A percentile compares a stretch with the other conserved stretches of the same genome.
Conservation (phyloP, 352 stramenopile genomes). For the Phytophthora meadii region DNA sequence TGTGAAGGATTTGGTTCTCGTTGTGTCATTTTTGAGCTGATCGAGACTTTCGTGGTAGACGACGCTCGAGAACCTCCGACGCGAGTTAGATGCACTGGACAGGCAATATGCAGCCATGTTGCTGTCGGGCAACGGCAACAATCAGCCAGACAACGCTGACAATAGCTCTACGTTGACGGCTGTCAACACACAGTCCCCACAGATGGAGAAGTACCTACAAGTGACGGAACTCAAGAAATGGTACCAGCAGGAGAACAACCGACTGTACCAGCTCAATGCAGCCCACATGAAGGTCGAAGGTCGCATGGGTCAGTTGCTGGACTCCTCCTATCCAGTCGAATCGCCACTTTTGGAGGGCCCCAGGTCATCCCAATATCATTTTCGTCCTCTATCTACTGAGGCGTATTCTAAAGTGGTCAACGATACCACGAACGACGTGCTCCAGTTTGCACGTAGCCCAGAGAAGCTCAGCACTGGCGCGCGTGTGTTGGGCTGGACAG, state of each 20-base stretch:
- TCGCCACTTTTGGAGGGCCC: constrained; percentile 17
- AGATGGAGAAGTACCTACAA: constrained; percentile 56
- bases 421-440: constrained; percentile 52
- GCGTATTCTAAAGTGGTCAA: constrained; percentile 59
- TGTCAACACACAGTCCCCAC: constrained; percentile 16
- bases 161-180: neutral
- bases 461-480: constrained; percentile 57
- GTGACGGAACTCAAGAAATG: constrained; percentile 52
- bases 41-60: constrained; percentile 38
- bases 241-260: constrained; percentile 61
- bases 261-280: constrained; percentile 59
- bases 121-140: constrained; percentile 4
- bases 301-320: constrained; percentile 61
- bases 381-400: constrained; percentile 38
- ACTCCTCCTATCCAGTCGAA: constrained; percentile 44
- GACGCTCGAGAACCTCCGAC: constrained; percentile 56
- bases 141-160: neutral
- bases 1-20: neutral
- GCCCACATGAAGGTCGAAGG: constrained; percentile 59
- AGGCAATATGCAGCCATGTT: constrained; percentile 54
- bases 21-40: constrained; percentile 15
- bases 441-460: constrained; percentile 50
- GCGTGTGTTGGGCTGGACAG: constrained; percentile 68
- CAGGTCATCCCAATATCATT: constrained; percentile 36
- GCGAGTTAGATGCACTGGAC: constrained; percentile 52